phyloP scores from a whole-genome alignment of 352 stramenopile genomes.

The Pythium plurisporium region DNA sequence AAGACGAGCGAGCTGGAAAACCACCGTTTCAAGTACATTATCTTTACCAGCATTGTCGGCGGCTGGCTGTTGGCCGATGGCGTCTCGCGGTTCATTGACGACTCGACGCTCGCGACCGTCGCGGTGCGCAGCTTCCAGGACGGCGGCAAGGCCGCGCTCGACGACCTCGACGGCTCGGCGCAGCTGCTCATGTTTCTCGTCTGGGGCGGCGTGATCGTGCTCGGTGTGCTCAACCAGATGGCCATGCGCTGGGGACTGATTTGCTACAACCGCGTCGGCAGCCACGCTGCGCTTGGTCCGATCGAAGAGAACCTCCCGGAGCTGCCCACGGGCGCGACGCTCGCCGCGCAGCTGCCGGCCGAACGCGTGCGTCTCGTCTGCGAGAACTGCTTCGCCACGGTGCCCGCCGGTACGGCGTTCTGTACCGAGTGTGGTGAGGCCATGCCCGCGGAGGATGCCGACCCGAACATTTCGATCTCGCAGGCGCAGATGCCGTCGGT shows the following conservation, averaged over 20 bases:
- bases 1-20: constrained; percentile 84
- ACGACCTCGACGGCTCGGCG: constrained; percentile 43
- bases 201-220: constrained; percentile 55
- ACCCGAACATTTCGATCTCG: constrained; percentile 83
- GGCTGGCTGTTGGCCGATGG: constrained; percentile 76
- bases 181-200: constrained; percentile 79
- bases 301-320: constrained; percentile 74
- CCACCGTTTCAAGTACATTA: constrained; percentile 87
- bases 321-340: constrained; percentile 62
- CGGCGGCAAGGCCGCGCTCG: constrained; percentile 41
- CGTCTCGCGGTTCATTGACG: constrained; percentile 65
- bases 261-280: constrained; percentile 88
- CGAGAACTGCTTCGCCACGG: constrained; percentile 87
- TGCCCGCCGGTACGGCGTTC: constrained; percentile 77
- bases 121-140: constrained; percentile 66
- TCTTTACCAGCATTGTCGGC: constrained; percentile 68
- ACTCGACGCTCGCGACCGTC: constrained; percentile 54
- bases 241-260: constrained; percentile 83
- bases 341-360: constrained; percentile 41
- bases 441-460: constrained; percentile 68
- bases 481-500: constrained; percentile 85
- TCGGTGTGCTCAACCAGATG: constrained; percentile 75
- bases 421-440: constrained; percentile 87
- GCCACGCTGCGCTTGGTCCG: constrained; percentile 56
- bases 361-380: constrained; percentile 83